phyloP scores from a whole-genome alignment of 441 rosid genomes.

The Erysimum pusillum region DNA sequence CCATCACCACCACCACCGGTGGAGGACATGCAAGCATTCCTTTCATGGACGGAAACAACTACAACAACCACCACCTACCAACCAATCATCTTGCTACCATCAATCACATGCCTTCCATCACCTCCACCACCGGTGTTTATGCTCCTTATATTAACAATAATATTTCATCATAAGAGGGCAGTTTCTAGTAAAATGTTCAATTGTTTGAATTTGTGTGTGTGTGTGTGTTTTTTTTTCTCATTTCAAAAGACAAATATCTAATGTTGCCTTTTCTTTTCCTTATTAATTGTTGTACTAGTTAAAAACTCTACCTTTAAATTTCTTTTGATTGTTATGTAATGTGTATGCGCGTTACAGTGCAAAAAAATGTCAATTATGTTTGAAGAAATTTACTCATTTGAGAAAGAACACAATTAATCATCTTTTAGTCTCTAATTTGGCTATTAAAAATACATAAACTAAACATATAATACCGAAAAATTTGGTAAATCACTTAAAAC shows the following conservation, averaged over 20 bases:
- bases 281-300: neutral
- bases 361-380: too few relatives aligned
- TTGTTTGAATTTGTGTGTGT: neutral
- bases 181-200: neutral
- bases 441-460: too few relatives aligned
- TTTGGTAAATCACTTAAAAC: too few relatives aligned
- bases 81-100: neutral
- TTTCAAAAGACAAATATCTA: neutral
- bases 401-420: too few relatives aligned
- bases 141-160: neutral
- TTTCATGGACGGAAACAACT: neutral
- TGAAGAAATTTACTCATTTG: too few relatives aligned
- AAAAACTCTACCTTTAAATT: neutral
- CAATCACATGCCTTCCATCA: neutral
- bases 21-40: neutral
- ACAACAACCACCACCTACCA: neutral
- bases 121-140: neutral
- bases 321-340: too few relatives aligned
- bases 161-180: neutral
- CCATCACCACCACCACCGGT: neutral
- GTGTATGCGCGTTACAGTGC: too few relatives aligned
- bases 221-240: neutral
- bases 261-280: neutral
- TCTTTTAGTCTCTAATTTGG: too few relatives aligned
- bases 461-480: too few relatives aligned